These are phyloP conservation scores for Podaxis carcinomalis DNA, from an alignment of 768 basidiomycete genomes.

Conservation along the genomic window DNA sequence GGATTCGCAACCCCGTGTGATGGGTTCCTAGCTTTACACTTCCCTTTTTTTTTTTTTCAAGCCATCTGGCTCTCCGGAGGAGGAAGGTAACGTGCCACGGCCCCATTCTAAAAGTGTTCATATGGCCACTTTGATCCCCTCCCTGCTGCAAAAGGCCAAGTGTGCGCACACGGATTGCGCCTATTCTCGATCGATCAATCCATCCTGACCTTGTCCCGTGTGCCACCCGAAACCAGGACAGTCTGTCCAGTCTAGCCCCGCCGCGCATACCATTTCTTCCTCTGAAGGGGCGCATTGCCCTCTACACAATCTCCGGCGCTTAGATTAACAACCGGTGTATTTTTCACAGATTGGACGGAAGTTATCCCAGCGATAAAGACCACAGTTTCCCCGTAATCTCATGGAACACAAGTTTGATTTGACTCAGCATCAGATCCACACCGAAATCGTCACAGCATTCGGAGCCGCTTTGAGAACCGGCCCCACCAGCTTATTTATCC, in stretches of 20 bases:
- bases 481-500: no score
- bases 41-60: background rate
- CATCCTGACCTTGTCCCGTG: background rate
- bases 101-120: background rate
- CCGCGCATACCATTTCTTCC: background rate
- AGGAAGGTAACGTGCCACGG: background rate
- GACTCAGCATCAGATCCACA: background rate
- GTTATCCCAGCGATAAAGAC: background rate
- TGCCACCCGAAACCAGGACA: background rate
- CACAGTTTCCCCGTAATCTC: background rate
- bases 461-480: background rate
- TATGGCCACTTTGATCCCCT: background rate
- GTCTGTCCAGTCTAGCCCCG: background rate
- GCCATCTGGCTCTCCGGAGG: background rate
- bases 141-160: background rate
- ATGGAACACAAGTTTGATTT: background rate
- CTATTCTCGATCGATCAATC: background rate
- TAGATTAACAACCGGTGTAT: background rate
- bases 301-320: background rate
- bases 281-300: background rate
- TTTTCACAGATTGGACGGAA: background rate
- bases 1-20: conserved; percentile 1
- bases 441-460: background rate
- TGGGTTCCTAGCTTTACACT: background rate
- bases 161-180: background rate